These are phyloP conservation scores for Citrus sp. DNA, from an alignment of 345 rosid species.

Conservation along the genomic window DNA sequence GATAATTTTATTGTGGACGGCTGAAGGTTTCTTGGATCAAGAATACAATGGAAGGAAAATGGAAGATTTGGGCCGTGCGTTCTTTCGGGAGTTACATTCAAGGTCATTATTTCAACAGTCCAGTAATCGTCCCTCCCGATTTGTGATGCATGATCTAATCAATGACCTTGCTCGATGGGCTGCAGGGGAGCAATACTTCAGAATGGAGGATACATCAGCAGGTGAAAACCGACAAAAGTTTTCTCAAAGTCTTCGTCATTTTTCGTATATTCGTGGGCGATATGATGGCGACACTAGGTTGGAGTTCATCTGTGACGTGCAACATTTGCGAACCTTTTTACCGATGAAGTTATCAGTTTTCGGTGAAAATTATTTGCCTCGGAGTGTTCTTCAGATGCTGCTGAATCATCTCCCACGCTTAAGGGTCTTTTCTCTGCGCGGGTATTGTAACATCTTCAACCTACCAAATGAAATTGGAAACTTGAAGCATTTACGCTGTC, in stretches of 20 bases:
- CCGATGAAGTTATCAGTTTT: fast-evolving
- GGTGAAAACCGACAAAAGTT: background rate
- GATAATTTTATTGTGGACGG: too few species aligned
- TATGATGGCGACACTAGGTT: background rate
- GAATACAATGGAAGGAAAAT: too few species aligned
- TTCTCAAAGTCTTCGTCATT: background rate
- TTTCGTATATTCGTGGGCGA: background rate
- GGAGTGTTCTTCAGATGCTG: background rate
- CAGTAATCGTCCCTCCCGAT: too few species aligned
- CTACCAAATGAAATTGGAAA: background rate
- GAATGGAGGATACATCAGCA: background rate
- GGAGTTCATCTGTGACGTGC: fast-evolving
- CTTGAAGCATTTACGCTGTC: background rate
- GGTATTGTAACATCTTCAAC: background rate
- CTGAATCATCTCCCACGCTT: background rate
- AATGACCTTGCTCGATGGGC: too few species aligned
- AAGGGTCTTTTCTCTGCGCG: background rate
- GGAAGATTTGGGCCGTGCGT: too few species aligned
- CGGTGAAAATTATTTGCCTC: fast-evolving
- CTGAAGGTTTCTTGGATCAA: too few species aligned
- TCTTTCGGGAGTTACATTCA: too few species aligned
- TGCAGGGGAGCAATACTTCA: too few species aligned
- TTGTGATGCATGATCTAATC: too few species aligned
- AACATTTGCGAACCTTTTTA: background rate
- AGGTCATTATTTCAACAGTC: too few species aligned